phyloP scores from a whole-genome alignment of 2,329 filamentous ascomycete genomes.

The Exserohilum turcica region DNA sequence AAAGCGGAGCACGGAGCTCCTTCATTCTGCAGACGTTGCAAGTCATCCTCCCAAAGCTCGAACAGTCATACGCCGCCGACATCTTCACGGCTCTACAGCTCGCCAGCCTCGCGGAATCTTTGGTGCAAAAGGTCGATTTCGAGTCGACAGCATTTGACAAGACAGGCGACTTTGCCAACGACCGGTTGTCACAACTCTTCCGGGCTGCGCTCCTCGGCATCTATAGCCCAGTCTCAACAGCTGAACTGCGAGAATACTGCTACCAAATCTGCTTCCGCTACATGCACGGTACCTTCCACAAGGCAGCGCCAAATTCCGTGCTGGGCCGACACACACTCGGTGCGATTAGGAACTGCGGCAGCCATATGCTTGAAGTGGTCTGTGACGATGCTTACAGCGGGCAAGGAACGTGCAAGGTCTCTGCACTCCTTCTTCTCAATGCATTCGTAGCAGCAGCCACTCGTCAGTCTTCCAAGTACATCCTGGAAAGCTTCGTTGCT shows the following conservation, averaged over 20 bases:
- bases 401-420: slow-evolving; percentile 78
- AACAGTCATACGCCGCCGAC: slow-evolving; percentile 72
- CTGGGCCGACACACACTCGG: slow-evolving; percentile 61
- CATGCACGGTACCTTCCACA: slow-evolving; percentile 68
- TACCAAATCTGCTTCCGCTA: slow-evolving; percentile 93
- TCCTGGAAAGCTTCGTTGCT: slow-evolving; percentile 79
- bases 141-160: slow-evolving; percentile 51
- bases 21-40: slow-evolving; percentile 88
- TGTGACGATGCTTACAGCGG: slow-evolving; percentile 93
- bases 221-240: slow-evolving; percentile 70
- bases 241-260: slow-evolving; percentile 78
- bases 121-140: slow-evolving; percentile 74
- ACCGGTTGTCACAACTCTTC: slow-evolving; percentile 90
- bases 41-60: slow-evolving; percentile 84
- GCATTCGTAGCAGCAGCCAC: slow-evolving; percentile 75
- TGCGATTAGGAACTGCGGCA: slow-evolving; percentile 78
- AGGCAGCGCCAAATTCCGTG: slow-evolving; percentile 42
- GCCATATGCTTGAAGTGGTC: slow-evolving; percentile 79
- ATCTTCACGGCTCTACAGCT: slow-evolving; percentile 74
- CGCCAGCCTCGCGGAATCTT: slow-evolving; percentile 73
- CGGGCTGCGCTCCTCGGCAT: slow-evolving; percentile 82
- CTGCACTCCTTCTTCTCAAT: slow-evolving; percentile 83
- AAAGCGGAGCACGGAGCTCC: slow-evolving; percentile 70
- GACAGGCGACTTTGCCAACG: slow-evolving; percentile 74
- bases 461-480: slow-evolving; percentile 71